Conservation (phyloP, 2,329 filamentous ascomycete species). For the Sordariomycetes sp. region DNA sequence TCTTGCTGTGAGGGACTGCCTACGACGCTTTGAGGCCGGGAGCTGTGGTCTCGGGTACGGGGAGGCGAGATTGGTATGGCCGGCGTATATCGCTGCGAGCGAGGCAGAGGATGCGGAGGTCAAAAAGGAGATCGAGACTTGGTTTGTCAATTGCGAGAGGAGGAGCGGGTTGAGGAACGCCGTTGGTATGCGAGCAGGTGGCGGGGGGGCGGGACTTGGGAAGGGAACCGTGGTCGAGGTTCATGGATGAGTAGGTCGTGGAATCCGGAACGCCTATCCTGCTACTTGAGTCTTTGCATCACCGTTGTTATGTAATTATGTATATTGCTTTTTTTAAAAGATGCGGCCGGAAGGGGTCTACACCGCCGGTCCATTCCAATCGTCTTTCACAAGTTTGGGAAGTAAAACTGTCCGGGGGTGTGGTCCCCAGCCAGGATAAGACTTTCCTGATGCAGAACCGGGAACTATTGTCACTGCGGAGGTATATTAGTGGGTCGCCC, state of each 20-base stretch:
- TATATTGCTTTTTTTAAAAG: no score
- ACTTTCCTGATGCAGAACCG: background rate
- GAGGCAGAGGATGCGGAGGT: constrained; percentile 18
- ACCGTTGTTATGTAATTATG: no score
- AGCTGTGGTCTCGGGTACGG: constrained; percentile 13
- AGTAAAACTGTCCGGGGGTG: background rate
- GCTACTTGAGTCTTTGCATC: no score
- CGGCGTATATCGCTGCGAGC: constrained; percentile 22
- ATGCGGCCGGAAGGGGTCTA: no score
- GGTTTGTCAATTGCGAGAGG: constrained; percentile 16
- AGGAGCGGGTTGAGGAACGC: constrained; percentile 15
- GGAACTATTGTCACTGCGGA: no score
- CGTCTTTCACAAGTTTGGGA: background rate
- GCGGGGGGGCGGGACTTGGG: background rate
- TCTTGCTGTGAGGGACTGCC: constrained; percentile 14
- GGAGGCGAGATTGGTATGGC: constrained; percentile 20
- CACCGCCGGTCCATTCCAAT: background rate
- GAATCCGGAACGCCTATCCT: no score
- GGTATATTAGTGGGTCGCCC: no score
- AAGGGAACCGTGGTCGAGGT: background rate
- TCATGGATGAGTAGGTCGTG: no score
- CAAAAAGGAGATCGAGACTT: constrained; percentile 16
- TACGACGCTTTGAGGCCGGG: constrained; percentile 13
- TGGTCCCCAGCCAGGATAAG: background rate
- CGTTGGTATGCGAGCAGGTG: constrained; percentile 10